Base-by-base conservation (phyloP, 805 yeast species). In the Nakazawaea pomicola region DNA sequence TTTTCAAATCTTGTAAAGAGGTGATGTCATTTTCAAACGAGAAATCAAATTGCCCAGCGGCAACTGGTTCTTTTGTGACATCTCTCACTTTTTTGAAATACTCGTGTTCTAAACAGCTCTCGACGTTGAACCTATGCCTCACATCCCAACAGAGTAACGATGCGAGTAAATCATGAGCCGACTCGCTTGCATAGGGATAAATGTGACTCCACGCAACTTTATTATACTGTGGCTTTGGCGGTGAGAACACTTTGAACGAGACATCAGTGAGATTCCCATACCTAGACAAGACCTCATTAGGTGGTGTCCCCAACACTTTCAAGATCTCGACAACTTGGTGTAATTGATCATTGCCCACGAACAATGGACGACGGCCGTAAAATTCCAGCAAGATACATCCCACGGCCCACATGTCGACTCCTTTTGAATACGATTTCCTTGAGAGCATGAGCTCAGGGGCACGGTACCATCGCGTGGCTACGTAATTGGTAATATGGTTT, bases 381-480 rank as follows among this genome's bases (percentile, higher is more conserved):
- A 90, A 65, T 58, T 90, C 98, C 2, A 82, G 95, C 45, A 89
- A 61, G 8, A 90, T 88, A 55, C 97, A 90, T 1, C 97, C 98
- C 8, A 82, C 77, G 0, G 96, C 89, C 98, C 98, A 90, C 67
- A 90, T 68, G 58, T 90, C 98, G 35, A 90, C 83, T 18, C 76
- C 69, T 43, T 83, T 83, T 3, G 78, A 72, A 54, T 87, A 87
- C 14, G 50, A 53, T 38, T 68, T 71, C 43, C 73, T 68, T 9
- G 84, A 72, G 25, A 89, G 60, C 33, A 90, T 75, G 36, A 90
- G 67, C 54, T 90, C 98, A 0, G 98, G 98, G 0, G 97, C 96
- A 33, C 98, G 68, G 54, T 90, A 90, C 96, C 96, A 90, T 44
- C 97, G 65, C 0, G 97, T 90, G 0, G 96, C 96, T 18, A 90